These are phyloP conservation scores for Spathaspora arborariae DNA, from an alignment of 805 yeast species.

Conservation along the genomic window DNA sequence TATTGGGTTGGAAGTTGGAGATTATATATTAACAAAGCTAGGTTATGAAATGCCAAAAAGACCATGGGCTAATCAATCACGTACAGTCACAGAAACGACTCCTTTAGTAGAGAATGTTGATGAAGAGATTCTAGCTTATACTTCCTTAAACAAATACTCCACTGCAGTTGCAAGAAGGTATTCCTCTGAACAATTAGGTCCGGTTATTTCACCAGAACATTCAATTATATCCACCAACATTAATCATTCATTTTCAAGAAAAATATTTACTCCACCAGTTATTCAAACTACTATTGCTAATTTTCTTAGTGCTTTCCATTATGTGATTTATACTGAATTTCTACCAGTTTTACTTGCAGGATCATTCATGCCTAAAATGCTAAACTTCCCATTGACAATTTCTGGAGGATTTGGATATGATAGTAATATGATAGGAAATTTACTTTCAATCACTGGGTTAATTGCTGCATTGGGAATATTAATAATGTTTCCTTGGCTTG, in stretches of 20 bases:
- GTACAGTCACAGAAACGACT: neutral
- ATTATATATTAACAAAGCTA: slow-evolving; percentile 19
- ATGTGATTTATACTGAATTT: slow-evolving; percentile 49
- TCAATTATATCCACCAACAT: slow-evolving; percentile 3
- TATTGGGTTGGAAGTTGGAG: slow-evolving; percentile 34
- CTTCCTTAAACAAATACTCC: too few species aligned
- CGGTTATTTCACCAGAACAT: slow-evolving; percentile 6
- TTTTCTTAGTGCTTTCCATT: slow-evolving; percentile 43
- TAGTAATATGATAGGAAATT: slow-evolving; percentile 2
- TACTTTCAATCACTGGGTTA: slow-evolving; percentile 48
- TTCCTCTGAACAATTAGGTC: slow-evolving; percentile 11
- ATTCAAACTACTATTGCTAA: slow-evolving; percentile 28
- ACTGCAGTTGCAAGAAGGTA: slow-evolving; percentile 18
- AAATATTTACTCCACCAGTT: slow-evolving; percentile 26
- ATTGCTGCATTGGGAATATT: slow-evolving; percentile 45
- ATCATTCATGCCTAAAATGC: slow-evolving; percentile 16
- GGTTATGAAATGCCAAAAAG: slow-evolving; percentile 24
- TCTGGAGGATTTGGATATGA: slow-evolving; percentile 18
- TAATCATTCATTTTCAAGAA: slow-evolving; percentile 15
- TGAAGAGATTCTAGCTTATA: too few species aligned
- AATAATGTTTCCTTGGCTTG: slow-evolving; percentile 47
- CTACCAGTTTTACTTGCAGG: slow-evolving; percentile 52
- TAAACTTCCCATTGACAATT: slow-evolving; percentile 45
- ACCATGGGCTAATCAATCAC: slow-evolving; percentile 20
- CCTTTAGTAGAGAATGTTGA: neutral